These are phyloP conservation scores for Populus ilicifolia DNA, from an alignment of 345 rosid species.

Conservation along the genomic window DNA sequence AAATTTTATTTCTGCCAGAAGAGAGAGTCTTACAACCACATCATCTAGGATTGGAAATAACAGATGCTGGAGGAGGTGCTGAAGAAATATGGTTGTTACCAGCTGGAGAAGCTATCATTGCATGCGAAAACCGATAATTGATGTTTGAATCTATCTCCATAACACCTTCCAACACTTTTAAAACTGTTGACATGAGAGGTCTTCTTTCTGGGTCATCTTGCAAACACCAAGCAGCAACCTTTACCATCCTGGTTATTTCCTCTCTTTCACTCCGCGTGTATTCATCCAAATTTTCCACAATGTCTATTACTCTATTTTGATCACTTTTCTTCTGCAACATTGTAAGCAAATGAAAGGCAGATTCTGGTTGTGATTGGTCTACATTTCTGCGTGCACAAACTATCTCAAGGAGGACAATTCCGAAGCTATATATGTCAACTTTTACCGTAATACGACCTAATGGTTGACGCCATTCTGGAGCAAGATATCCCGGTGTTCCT, in stretches of 20 bases:
- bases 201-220: background rate
- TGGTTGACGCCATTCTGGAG: slow-evolving; percentile 5
- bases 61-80: background rate
- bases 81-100: background rate
- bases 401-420: slow-evolving; percentile 10
- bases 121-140: background rate
- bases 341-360: background rate
- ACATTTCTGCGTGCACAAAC: background rate
- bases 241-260: background rate
- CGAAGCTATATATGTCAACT: slow-evolving; percentile 13
- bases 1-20: too few species aligned
- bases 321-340: background rate
- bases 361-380: background rate
- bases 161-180: background rate
- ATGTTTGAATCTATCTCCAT: background rate
- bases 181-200: slow-evolving; percentile 1
- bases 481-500: slow-evolving; percentile 20
- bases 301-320: background rate
- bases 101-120: background rate
- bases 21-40: too few species aligned
- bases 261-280: background rate
- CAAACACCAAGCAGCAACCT: slow-evolving; percentile 1
- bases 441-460: background rate
- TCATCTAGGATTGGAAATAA: slow-evolving; percentile 6
- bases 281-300: background rate